Evolutionary conservation across 331 rosid species (phyloP), one percentile per base, ranked within the genome.

Genomic region (Erythrophleum ivorense): DNA sequence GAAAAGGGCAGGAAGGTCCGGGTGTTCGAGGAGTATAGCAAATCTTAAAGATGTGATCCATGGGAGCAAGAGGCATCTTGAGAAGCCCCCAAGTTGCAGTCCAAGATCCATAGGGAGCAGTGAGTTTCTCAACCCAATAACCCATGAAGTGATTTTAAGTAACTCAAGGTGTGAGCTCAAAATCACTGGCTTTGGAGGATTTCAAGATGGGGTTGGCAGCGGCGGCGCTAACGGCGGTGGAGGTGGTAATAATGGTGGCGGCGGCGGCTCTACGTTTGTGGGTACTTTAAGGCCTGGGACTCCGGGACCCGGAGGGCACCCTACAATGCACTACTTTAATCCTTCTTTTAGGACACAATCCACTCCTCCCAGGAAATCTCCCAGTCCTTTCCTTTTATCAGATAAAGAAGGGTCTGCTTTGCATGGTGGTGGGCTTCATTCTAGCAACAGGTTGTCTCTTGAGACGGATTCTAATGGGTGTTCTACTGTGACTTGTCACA

Each of bases 91-190:
- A 54, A 96, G 91, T 82, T 96, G 97, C 76, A 96, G 99, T 80
- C 99, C 99, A 67, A 96, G 99, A 86, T 96, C 99, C 77, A 96
- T 96, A 12, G 99, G 99, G 6, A 96, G 99, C 87, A 93, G 97
- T 65, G 99, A 96, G 89, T 96, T 96, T 45, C 94, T 93, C 68
- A 96, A 96, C 86, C 99, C 99, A 6, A 91, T 96, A 87, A 91
- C 98, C 52, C 99, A 96, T 78, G 99, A 96, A 83, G 99, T 96
- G 6, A 93, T 96, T 84, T 77, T 96, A 69, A 93, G 98, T 67
- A 96, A 93, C 94, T 93, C 98, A 40, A 92, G 94, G 88, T 96
- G 97, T 83, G 99, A 96, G 91, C 92, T 96, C 36, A 96, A 96
- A 84, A 94, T 96, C 84, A 89, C 95, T 62, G 93, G 97, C 24